phyloP scores from a whole-genome alignment of 257 asterid genomes.

The Henckelia pumila region DNA sequence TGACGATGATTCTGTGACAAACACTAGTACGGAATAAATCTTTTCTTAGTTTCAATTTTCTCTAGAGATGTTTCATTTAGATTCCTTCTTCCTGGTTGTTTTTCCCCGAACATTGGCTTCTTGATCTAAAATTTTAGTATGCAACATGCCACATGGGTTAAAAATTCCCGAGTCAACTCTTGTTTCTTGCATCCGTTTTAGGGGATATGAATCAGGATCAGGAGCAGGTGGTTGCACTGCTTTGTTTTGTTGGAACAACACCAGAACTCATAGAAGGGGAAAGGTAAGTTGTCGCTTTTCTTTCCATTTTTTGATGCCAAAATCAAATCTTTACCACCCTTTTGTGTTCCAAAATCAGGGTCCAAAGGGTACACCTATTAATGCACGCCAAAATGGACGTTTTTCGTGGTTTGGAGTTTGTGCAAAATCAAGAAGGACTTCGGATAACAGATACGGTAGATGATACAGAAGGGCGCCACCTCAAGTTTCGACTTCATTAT shows the following conservation, averaged over 20 bases:
- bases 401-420: constrained; percentile 82
- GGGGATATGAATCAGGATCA: constrained; percentile 91
- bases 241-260: constrained; percentile 78
- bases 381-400: constrained; percentile 41
- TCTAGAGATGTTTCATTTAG: neutral
- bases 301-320: neutral
- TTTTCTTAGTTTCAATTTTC: neutral
- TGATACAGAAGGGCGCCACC: constrained; percentile 22
- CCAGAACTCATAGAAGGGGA: constrained; percentile 45
- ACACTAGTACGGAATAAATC: neutral
- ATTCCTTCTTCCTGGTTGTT: neutral
- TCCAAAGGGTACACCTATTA: constrained; percentile 18
- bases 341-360: constrained; percentile 34
- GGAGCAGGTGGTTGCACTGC: constrained; percentile 78
- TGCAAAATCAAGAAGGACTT: constrained; percentile 43
- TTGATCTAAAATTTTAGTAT: neutral
- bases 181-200: constrained; percentile 27
- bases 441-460: constrained; percentile 40
- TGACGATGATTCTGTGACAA: neutral
- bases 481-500: neutral
- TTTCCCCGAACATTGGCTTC: neutral
- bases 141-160: neutral
- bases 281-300: constrained; percentile 35
- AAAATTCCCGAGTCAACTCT: neutral
- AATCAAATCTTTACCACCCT: neutral